Evolutionary conservation across 2,329 filamentous ascomycete species (phyloP), one percentile per base, ranked within the genome.

Genomic region (Cladophialophora carrionii): DNA sequence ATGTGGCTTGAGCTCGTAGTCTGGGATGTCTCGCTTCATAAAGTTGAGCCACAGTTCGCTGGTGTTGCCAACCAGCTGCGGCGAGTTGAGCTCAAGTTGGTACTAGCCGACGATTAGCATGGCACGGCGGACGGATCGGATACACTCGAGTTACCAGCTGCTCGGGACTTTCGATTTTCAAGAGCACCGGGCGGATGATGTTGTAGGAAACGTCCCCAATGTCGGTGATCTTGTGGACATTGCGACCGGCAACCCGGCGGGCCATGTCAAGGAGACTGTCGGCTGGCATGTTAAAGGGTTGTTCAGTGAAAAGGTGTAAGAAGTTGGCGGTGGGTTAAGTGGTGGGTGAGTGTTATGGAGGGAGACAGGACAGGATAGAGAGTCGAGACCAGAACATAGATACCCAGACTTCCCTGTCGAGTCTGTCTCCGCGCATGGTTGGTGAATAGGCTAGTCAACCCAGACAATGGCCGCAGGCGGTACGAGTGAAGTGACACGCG

Each of bases 31-130:
- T 55, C 87, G 86, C 58, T 86, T 84, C 76, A 98, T 95, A 73
- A 97, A 85, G 31, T 85, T 84, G 49, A 87, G 78, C 94, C 94
- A 97, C 67, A 94, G 80, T 71, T 92, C 89, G 22, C 80, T 83
- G 46, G 88, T 88, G 62, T 90, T 82, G 43, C 87, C 86, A 66
- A 85, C 82, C 58, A 97, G 83, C 69, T 96, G 91, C 0, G 92
- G 90, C 4, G 88, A 93, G 73, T 88, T 87, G 57, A 83, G 67
- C 78, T 97, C 93, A 64, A 97, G 84, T 63, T 83, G 76, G 70
- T 80, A 78, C 37, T 43, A 4, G 4, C 2, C 37, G 17, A 43
- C 14, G 37, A n/a, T 43, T 43, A 43, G 37, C 37, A n/a, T 14
- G 37, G 37, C 37, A 43, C 37, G 37, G 2, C 37, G 17, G 37